Conservation (phyloP, 2,329 filamentous ascomycete species). For the Talaromyces pinophilus region DNA sequence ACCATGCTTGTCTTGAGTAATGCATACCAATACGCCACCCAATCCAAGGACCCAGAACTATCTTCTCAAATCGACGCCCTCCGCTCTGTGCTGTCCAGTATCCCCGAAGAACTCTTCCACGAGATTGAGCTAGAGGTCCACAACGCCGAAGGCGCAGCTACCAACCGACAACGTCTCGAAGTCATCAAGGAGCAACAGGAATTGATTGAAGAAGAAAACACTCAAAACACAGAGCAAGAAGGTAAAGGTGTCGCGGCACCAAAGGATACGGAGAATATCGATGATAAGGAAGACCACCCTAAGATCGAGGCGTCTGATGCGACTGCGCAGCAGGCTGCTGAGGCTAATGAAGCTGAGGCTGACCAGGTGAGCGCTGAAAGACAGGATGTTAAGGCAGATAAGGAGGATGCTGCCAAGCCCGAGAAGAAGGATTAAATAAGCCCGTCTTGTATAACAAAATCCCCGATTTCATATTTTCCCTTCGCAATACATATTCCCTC, state of each 20-base stretch:
- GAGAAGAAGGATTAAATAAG: conserved; percentile 6
- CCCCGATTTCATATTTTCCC: background rate
- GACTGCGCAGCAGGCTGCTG: conserved; percentile 46
- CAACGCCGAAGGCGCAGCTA: conserved; percentile 92
- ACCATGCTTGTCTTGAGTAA: conserved; percentile 95
- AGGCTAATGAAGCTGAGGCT: conserved; percentile 46
- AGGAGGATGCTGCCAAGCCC: conserved; percentile 12
- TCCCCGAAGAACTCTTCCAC: conserved; percentile 98
- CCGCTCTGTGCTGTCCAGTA: conserved; percentile 86
- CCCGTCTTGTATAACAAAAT: background rate
- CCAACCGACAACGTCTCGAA: conserved; percentile 98
- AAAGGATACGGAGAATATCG: conserved; percentile 87
- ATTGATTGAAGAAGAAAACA: conserved; percentile 93
- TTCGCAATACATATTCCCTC: conserved; percentile 12
- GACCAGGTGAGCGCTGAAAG: conserved; percentile 41
- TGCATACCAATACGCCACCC: conserved; percentile 87
- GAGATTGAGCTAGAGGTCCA: conserved; percentile 98
- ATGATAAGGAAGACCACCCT: conserved; percentile 75
- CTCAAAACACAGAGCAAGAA: conserved; percentile 82
- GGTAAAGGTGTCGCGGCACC: conserved; percentile 72
- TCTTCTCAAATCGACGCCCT: conserved; percentile 89
- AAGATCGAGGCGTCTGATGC: conserved; percentile 53
- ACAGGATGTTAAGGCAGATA: background rate
- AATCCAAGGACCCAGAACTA: conserved; percentile 76
- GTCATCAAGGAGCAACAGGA: conserved; percentile 98